phyloP scores from a whole-genome alignment of 805 yeast species.

The Priceomyces haplophilus region DNA sequence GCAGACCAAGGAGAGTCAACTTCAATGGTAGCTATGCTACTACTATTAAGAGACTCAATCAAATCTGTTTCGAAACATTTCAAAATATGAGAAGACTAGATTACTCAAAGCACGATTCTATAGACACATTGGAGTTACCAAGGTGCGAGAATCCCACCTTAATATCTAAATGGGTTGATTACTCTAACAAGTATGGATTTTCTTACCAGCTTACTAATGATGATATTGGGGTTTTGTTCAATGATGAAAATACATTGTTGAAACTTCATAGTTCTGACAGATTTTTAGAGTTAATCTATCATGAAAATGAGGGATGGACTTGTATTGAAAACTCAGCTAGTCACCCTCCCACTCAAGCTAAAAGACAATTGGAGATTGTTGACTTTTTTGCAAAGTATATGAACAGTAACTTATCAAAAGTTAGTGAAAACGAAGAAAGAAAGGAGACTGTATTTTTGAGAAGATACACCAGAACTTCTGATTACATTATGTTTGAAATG shows the following conservation, averaged over 20 bases:
- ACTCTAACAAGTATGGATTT: constrained; percentile 91
- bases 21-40: constrained; percentile 38
- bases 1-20: constrained; percentile 34
- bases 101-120: constrained; percentile 29
- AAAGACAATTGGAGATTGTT: constrained; percentile 78
- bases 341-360: constrained; percentile 47
- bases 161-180: constrained; percentile 96
- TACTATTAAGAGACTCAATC: constrained; percentile 37
- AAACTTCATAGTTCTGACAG: constrained; percentile 62
- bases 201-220: constrained; percentile 90
- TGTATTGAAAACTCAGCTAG: constrained; percentile 42
- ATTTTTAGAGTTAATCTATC: constrained; percentile 57
- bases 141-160: constrained; percentile 59
- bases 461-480: constrained; percentile 75
- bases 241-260: constrained; percentile 78
- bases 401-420: constrained; percentile 84
- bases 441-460: constrained; percentile 73
- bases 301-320: constrained; percentile 45
- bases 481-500: constrained; percentile 86
- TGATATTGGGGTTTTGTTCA: constrained; percentile 85
- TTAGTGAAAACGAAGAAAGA: constrained; percentile 61
- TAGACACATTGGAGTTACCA: constrained; percentile 37
- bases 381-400: constrained; percentile 88
- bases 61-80: constrained; percentile 34
- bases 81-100: constrained; percentile 43